phyloP scores from a whole-genome alignment of 1,139 yeast genomes.

The Hanseniaspora gamundiae region DNA sequence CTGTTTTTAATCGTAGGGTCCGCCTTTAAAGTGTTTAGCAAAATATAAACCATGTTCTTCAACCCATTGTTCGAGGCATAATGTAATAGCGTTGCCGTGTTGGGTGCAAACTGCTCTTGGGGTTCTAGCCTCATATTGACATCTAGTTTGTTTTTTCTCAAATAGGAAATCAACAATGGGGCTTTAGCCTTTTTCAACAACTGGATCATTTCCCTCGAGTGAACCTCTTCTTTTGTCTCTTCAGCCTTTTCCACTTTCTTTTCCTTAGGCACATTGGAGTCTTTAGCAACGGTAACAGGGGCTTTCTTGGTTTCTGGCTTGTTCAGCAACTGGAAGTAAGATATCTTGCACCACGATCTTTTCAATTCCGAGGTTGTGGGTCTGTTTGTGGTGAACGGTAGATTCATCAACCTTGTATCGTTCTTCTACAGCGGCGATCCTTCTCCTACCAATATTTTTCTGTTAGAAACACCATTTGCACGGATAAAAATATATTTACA shows the following conservation, averaged over 20 bases:
- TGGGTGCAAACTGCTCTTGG: slow-evolving; percentile 29
- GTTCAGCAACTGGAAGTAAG: slow-evolving; percentile 46
- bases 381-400: slow-evolving; percentile 84
- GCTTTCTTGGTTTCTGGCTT: slow-evolving; percentile 31
- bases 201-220: slow-evolving; percentile 44
- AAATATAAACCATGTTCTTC: slow-evolving; percentile 51
- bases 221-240: slow-evolving; percentile 18
- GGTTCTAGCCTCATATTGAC: slow-evolving; percentile 48
- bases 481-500: slow-evolving; percentile 69
- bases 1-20: slow-evolving; percentile 50
- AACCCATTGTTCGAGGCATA: slow-evolving; percentile 63
- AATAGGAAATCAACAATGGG: slow-evolving; percentile 54
- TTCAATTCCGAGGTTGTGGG: slow-evolving; percentile 78
- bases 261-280: slow-evolving; percentile 14
- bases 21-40: slow-evolving; percentile 55
- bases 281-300: slow-evolving; percentile 10
- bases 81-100: slow-evolving; percentile 68
- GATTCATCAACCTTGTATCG: slow-evolving; percentile 48
- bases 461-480: slow-evolving; percentile 67
- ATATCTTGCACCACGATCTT: slow-evolving; percentile 71
- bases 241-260: slow-evolving; percentile 20
- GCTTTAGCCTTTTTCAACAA: slow-evolving; percentile 66
- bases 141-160: slow-evolving; percentile 45
- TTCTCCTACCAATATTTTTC: slow-evolving; percentile 53
- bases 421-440: slow-evolving; percentile 35